Evolutionary conservation across 2,329 filamentous ascomycete genomes (phyloP).

Genomic region (Nemania sp.): DNA sequence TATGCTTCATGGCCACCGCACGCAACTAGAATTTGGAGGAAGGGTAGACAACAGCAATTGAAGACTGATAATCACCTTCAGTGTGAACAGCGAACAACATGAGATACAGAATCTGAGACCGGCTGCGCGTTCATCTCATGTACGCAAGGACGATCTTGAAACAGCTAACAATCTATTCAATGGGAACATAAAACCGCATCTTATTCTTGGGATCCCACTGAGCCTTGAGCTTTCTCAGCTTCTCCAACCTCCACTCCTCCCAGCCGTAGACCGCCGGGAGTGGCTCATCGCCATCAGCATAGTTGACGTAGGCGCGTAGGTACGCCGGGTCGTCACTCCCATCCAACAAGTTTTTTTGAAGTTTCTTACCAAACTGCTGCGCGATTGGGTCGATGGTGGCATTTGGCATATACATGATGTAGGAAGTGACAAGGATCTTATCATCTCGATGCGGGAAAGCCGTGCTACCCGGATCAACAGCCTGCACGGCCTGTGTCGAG

Average conservation of each 20-base stretch:
- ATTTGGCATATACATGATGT: constrained; percentile 23
- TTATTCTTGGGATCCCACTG: neutral
- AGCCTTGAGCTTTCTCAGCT: neutral
- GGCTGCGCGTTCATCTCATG: no score
- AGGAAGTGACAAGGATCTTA: constrained; percentile 24
- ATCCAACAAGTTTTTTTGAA: constrained; percentile 18
- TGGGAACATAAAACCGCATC: neutral
- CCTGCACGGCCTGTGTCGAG: constrained; percentile 24
- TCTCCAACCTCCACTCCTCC: neutral
- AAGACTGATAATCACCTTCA: no score
- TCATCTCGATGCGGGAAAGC: constrained; percentile 27
- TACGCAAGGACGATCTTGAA: no score
- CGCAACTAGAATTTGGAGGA: no score
- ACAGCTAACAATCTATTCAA: no score
- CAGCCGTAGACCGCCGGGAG: neutral
- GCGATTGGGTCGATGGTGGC: constrained; percentile 19
- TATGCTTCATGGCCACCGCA: no score
- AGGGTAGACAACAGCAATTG: no score
- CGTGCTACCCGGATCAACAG: constrained; percentile 14
- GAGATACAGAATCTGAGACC: no score
- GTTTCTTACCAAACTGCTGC: constrained; percentile 15
- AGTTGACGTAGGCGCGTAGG: constrained; percentile 27
- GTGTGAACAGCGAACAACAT: no score
- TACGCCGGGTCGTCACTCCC: constrained; percentile 16
- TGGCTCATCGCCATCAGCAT: constrained; percentile 25